Percentiles rank a stretch among this genome's conserved stretches.
These are phyloP conservation scores for Fusarium scirpi DNA, from an alignment of 2,329 filamentous ascomycete species.

Conservation along the genomic window DNA sequence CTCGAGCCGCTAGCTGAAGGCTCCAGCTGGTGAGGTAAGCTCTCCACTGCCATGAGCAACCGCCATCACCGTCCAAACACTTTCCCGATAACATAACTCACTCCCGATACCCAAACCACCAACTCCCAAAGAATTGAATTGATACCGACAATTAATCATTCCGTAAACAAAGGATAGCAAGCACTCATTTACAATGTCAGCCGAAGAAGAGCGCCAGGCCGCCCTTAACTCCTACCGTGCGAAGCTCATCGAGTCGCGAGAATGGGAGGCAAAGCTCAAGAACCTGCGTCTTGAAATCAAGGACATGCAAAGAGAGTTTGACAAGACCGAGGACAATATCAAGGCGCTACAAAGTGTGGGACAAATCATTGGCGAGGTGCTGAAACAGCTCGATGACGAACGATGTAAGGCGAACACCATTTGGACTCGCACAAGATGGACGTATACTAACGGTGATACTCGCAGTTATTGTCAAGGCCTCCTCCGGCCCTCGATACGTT, in stretches of 20 bases:
- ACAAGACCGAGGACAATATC: conserved; percentile 98
- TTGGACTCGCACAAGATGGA: conserved; percentile 13
- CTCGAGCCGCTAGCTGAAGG: conserved; percentile 49
- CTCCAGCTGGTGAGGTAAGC: conserved; percentile 59
- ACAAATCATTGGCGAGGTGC: conserved; percentile 98
- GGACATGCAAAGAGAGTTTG: conserved; percentile 92
- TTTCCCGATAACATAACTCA: conserved; percentile 26
- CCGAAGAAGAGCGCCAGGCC: conserved; percentile 72
- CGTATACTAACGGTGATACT: conserved; percentile 35
- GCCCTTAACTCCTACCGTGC: conserved; percentile 82
- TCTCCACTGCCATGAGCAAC: conserved; percentile 46
- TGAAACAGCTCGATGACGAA: conserved; percentile 99
- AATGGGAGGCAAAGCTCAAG: conserved; percentile 99
- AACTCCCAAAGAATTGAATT: neutral
- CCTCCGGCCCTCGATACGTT: conserved; percentile 95
- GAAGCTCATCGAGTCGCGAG: conserved; percentile 91
- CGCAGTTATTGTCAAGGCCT: conserved; percentile 97
- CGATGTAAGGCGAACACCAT: conserved; percentile 75
- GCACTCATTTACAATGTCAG: conserved; percentile 57
- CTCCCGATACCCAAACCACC: conserved; percentile 26
- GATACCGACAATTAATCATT: neutral
- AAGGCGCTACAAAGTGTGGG: conserved; percentile 99
- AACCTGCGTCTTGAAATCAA: conserved; percentile 94
- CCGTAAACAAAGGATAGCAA: conserved; percentile 1
- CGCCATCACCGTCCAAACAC: conserved; percentile 35